Percentiles rank a stretch among this genome's conserved stretches.
Conservation (phyloP, 331 rosid genomes). For the Phaseolus coccineus region DNA sequence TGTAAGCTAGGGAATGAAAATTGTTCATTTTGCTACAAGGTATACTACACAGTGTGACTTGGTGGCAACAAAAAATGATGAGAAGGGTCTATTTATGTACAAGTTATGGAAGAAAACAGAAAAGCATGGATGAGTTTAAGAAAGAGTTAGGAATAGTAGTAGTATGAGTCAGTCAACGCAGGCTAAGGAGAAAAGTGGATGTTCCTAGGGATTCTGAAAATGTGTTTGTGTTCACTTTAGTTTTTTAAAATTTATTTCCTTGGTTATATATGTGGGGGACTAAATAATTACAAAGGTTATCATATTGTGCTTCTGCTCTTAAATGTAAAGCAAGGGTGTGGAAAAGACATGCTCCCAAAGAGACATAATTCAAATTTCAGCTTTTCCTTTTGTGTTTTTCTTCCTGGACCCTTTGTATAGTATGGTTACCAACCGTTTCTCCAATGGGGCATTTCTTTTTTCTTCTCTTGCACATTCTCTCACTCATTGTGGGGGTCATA, state of each 20-base stretch:
- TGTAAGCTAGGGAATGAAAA: constrained; percentile 67
- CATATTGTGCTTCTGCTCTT: constrained; percentile 59
- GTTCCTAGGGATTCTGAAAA: constrained; percentile 89
- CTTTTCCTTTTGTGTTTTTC: constrained; percentile 71
- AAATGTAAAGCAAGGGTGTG: constrained; percentile 53
- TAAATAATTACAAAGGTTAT: constrained; percentile 78
- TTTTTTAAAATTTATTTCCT: constrained; percentile 34
- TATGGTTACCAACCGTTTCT: constrained; percentile 65
- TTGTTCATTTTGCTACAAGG: constrained; percentile 55
- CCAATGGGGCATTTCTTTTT: constrained; percentile 39
- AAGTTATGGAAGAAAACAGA: constrained; percentile 45
- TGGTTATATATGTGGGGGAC: constrained; percentile 75
- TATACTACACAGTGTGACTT: constrained; percentile 19
- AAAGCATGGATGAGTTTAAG: constrained; percentile 48
- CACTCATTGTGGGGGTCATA: constrained; percentile 50
- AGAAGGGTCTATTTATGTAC: constrained; percentile 62
- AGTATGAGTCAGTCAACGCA: constrained; percentile 76
- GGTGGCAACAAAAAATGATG: constrained; percentile 46
- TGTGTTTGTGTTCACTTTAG: constrained; percentile 47
- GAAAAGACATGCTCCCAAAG: constrained; percentile 63
- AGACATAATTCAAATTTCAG: constrained; percentile 93
- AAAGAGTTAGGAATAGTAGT: constrained; percentile 36
- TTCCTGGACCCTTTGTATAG: constrained; percentile 41
- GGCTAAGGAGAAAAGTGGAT: constrained; percentile 49
- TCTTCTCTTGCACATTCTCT: constrained; percentile 44